Evolutionary conservation across 495 filamentous ascomycete genomes (phyloP).

Genomic region (Astrothelium macrocarpum): DNA sequence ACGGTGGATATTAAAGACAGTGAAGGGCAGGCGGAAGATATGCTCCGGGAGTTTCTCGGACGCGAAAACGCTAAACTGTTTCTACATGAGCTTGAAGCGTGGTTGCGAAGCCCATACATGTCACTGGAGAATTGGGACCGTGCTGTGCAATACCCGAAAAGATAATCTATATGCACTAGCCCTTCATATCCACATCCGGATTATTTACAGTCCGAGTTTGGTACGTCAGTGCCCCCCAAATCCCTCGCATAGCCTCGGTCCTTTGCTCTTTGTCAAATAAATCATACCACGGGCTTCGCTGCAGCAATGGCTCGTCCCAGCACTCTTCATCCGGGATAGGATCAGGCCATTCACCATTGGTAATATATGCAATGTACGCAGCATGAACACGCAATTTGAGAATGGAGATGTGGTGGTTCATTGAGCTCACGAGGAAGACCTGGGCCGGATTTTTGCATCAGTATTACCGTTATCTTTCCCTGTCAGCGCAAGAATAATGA

Average conservation of each 20-base stretch:
- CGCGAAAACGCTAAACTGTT: constrained; percentile 69
- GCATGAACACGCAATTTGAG: constrained; percentile 63
- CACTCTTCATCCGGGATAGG: constrained; percentile 10
- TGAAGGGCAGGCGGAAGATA: constrained; percentile 74
- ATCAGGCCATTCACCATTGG: constrained; percentile 22
- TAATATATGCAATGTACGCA: constrained; percentile 49
- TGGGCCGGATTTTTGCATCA: constrained; percentile 30
- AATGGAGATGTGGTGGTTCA: constrained; percentile 76
- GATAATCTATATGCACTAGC: not conserved
- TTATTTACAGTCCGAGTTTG: constrained; percentile 42
- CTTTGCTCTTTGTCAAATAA: constrained; percentile 59
- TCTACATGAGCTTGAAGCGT: constrained; percentile 72
- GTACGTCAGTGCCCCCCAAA: constrained; percentile 71
- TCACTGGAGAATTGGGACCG: constrained; percentile 69
- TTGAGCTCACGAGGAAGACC: constrained; percentile 70
- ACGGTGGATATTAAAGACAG: constrained; percentile 83
- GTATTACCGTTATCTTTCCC: not conserved
- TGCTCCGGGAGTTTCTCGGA: constrained; percentile 80
- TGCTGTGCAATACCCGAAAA: constrained; percentile 57
- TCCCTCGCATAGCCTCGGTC: constrained; percentile 55
- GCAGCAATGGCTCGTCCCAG: constrained; percentile 36
- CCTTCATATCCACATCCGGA: not conserved
- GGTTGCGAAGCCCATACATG: constrained; percentile 68
- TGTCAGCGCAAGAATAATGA: not conserved
- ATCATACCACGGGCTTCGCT: constrained; percentile 71